These are phyloP conservation scores for Fusarium multiceps DNA, from an alignment of 2,329 filamentous ascomycete species.

Conservation along the genomic window DNA sequence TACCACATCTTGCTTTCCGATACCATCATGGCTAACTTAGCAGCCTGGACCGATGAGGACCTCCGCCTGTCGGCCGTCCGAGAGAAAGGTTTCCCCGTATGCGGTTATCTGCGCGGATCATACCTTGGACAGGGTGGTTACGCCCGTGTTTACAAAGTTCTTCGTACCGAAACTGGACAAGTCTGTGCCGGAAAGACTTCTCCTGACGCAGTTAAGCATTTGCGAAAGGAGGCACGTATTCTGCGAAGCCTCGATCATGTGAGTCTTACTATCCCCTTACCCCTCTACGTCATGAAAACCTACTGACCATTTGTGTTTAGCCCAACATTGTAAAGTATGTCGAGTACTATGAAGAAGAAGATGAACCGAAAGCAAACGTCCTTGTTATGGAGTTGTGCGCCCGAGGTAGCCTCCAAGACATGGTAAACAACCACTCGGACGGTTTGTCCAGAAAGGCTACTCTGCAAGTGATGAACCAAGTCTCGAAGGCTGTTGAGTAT, in stretches of 20 bases:
- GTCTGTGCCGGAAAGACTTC: conserved; percentile 48
- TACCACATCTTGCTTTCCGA: neutral
- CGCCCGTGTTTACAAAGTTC: conserved; percentile 47
- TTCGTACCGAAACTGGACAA: conserved; percentile 37
- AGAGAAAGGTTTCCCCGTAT: conserved; percentile 21
- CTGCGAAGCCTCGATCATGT: conserved; percentile 45
- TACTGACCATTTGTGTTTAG: conserved; percentile 22
- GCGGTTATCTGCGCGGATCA: conserved; percentile 42
- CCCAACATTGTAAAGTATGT: conserved; percentile 46
- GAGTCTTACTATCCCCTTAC: neutral
- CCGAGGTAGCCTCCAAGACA: conserved; percentile 44
- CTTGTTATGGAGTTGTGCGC: conserved; percentile 50
- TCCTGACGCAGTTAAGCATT: conserved; percentile 28
- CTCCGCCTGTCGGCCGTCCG: conserved; percentile 14
- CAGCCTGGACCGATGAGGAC: conserved; percentile 41
- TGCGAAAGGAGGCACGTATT: conserved; percentile 43
- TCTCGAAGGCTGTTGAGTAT: conserved; percentile 43
- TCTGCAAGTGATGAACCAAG: conserved; percentile 39
- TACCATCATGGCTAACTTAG: conserved; percentile 11
- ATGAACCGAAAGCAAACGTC: conserved; percentile 31
- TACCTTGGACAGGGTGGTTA: conserved; percentile 46
- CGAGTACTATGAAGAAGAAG: conserved; percentile 43
- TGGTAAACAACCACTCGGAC: conserved; percentile 40
- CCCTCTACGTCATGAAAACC: neutral
- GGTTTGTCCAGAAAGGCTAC: conserved; percentile 35